Base-by-base conservation (phyloP, 2,329 filamentous ascomycete genomes). In the Helicocarpus griseus region DNA sequence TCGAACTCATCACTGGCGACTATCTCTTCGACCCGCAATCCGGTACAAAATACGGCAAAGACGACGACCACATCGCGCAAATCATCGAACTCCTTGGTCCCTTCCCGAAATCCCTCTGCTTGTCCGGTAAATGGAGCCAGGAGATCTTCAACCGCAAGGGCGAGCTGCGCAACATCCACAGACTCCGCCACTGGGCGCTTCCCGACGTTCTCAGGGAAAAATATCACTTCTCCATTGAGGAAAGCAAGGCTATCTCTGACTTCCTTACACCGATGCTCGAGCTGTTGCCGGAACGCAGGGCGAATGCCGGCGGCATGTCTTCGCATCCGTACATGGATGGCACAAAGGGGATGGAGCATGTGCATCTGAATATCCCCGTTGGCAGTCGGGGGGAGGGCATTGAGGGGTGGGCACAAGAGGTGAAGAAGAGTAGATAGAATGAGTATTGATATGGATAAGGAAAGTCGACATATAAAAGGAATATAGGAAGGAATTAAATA, bases 111-210 rank as follows among this genome's bases (percentile, higher is more conserved):
- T 87, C 87, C 4, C 79, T 97, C 47, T 96, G 89, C 69, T 79
- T 95, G 50, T 86, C 87, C 1, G 93, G 93, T 48, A 96, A 96
- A 71, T 97, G 93, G 93, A 90, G 86, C 13, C 91, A 96, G 69
- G 93, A 97, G 68, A 98, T 98, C 57, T 98, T 98, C 77, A 97
- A 96, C 68, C 83, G 93, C 59, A 95, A 95, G 58, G 93, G 93
- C 60, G 93, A 98, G 68, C 80, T 98, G 35, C 87, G 93, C 53
- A 97, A 98, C 72, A 98, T 98, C 62, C 93, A 97, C 69, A 82
- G 93, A 41, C 79, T 98, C 57, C 86, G 93, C 49, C 91, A 97
- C 71, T 98, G 93, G 93, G 89, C 90, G 0, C 75, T 98, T 5
- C 82, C 90, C 0, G 91, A 97, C 62, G 93, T 98, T 1, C 77